Conservation (phyloP, 164 flowering plant genomes). For the Vitis vinifera region ASM3070453v1 NC_081808.1:1123001-1123500, state of each 20-base stretch:
- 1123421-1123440: too few relatives aligned
- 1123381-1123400: neutral
- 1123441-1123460: slow-evolving; percentile 59
- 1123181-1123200: slow-evolving; percentile 66
- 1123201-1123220: slow-evolving; percentile 65
- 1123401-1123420: too few relatives aligned
- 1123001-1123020: slow-evolving; percentile 85
- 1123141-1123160: slow-evolving; percentile 79
- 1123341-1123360: slow-evolving; percentile 89
- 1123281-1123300: slow-evolving; percentile 73
- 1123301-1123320: slow-evolving; percentile 75
- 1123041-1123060: slow-evolving; percentile 64
- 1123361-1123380: slow-evolving; percentile 76
- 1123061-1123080: slow-evolving; percentile 70
- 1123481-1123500: slow-evolving; percentile 69
- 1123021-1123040: slow-evolving; percentile 71
- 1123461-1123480: slow-evolving; percentile 75
- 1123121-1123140: slow-evolving; percentile 79
- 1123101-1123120: slow-evolving; percentile 61
- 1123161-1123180: slow-evolving; percentile 88
- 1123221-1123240: slow-evolving; percentile 57
- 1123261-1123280: slow-evolving; percentile 73
- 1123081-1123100: slow-evolving; percentile 82
- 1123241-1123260: slow-evolving; percentile 45
- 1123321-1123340: slow-evolving; percentile 73